Conservation (phyloP, 2,329 filamentous ascomycete species). For the Sclerotinia trifoliorum region DNA sequence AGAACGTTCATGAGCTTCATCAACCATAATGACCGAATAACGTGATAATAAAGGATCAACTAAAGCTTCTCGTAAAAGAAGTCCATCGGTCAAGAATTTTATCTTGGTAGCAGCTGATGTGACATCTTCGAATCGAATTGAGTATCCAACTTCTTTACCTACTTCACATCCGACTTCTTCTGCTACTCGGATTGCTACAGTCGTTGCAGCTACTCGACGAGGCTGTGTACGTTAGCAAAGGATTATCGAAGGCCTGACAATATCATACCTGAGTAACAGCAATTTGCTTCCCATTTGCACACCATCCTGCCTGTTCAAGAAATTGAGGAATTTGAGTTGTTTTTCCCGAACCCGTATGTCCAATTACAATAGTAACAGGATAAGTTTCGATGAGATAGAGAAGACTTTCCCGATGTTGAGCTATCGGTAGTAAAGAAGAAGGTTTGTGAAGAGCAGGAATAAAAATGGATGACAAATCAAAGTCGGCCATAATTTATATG, state of each 20-base stretch:
- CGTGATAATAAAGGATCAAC: conserved; percentile 87
- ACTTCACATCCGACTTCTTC: conserved; percentile 84
- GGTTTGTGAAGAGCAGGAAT: conserved; percentile 88
- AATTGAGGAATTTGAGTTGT: conserved; percentile 95
- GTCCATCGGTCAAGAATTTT: conserved; percentile 92
- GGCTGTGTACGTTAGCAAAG: conserved; percentile 54
- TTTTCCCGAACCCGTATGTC: conserved; percentile 92
- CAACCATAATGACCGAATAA: conserved; percentile 96
- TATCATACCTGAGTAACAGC: conserved; percentile 79
- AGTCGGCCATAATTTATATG: conserved; percentile 44
- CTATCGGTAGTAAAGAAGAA: conserved; percentile 77
- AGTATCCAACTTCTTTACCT: conserved; percentile 90
- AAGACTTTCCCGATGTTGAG: conserved; percentile 74
- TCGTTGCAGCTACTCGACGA: conserved; percentile 84
- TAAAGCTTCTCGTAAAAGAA: conserved; percentile 86
- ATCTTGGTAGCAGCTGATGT: conserved; percentile 83
- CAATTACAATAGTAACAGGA: conserved; percentile 84
- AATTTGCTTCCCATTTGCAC: conserved; percentile 75
- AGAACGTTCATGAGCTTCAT: conserved; percentile 93
- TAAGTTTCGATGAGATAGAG: conserved; percentile 84
- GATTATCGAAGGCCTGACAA: not conserved
- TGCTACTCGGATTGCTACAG: conserved; percentile 82
- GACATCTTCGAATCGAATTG: conserved; percentile 87
- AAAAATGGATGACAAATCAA: conserved; percentile 56
- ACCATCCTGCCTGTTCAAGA: conserved; percentile 86